Evolutionary conservation across 225 moss, liverwort and hornwort species (phyloP).

Genomic region (Rhytidiadelphus loreus): DNA sequence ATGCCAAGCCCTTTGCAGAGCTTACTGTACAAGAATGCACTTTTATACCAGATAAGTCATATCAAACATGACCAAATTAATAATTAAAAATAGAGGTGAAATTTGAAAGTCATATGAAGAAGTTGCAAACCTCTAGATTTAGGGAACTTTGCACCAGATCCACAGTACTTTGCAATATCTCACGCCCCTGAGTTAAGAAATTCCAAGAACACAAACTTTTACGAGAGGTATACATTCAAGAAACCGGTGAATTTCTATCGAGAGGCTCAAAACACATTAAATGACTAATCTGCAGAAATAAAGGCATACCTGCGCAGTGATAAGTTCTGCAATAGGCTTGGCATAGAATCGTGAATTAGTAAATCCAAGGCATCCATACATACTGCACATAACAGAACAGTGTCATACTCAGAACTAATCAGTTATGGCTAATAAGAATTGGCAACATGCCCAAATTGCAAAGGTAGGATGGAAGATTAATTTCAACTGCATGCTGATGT

Average conservation of each 20-base stretch:
- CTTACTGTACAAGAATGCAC: conserved; percentile 7
- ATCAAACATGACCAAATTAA: background rate
- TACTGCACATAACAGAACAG: conserved; percentile 41
- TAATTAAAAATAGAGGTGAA: background rate
- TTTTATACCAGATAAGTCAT: background rate
- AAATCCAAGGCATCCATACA: conserved; percentile 98
- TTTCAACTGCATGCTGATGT: background rate
- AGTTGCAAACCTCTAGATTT: conserved; percentile 71
- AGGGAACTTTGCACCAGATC: conserved; percentile 78
- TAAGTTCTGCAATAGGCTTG: conserved; percentile 95
- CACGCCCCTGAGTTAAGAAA: conserved; percentile 62
- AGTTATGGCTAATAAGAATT: background rate
- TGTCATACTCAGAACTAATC: background rate
- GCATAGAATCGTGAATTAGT: conserved; percentile 96
- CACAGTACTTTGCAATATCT: conserved; percentile 93
- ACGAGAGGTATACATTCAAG: background rate
- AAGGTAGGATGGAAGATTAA: background rate
- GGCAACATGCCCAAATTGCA: background rate
- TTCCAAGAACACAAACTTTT: background rate
- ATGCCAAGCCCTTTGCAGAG: conserved; percentile 48
- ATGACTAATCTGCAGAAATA: background rate
- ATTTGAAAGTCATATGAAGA: background rate
- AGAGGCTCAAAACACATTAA: background rate
- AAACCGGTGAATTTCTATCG: background rate
- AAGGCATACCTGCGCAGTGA: conserved; percentile 76